Percentiles rank a stretch among this genome's conserved stretches.
Conservation (phyloP, 305 asterid genomes). For the Salvia sclarea region DNA sequence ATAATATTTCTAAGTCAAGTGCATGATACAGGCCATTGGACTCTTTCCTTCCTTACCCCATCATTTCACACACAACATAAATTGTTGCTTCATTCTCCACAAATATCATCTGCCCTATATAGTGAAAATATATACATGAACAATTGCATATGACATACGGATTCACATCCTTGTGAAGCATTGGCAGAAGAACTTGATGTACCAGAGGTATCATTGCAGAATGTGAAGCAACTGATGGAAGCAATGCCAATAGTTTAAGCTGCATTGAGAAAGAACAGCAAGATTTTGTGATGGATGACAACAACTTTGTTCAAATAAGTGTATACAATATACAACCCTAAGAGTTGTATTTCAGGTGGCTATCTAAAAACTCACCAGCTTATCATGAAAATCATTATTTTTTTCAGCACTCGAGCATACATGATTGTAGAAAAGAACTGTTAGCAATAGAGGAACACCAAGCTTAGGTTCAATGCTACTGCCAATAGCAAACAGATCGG, state of each 20-base stretch:
- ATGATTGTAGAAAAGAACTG: slow-evolving; percentile 70
- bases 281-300: slow-evolving; percentile 22
- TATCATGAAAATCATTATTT: slow-evolving; percentile 49
- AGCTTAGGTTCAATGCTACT: slow-evolving; percentile 64
- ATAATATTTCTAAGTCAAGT: not conserved
- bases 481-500: slow-evolving; percentile 65
- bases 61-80: not conserved
- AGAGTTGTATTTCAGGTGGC: slow-evolving; percentile 28
- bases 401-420: slow-evolving; percentile 55
- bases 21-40: not conserved
- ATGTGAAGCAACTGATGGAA: slow-evolving; percentile 87
- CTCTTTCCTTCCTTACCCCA: not conserved
- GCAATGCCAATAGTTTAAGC: slow-evolving; percentile 82
- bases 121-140: slow-evolving; percentile 28
- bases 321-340: slow-evolving; percentile 10
- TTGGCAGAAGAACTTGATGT: slow-evolving; percentile 86
- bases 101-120: slow-evolving; percentile 12
- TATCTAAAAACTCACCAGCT: slow-evolving; percentile 65
- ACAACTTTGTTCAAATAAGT: slow-evolving; percentile 16
- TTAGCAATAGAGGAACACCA: slow-evolving; percentile 74
- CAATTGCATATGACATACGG: slow-evolving; percentile 58
- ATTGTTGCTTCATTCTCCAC: not conserved
- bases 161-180: slow-evolving; percentile 82
- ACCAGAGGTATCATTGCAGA: slow-evolving; percentile 84
- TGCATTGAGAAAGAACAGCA: slow-evolving; percentile 44